phyloP scores from a whole-genome alignment of 352 stramenopile genomes.

The Phytophthora fragariaefolia region DNA sequence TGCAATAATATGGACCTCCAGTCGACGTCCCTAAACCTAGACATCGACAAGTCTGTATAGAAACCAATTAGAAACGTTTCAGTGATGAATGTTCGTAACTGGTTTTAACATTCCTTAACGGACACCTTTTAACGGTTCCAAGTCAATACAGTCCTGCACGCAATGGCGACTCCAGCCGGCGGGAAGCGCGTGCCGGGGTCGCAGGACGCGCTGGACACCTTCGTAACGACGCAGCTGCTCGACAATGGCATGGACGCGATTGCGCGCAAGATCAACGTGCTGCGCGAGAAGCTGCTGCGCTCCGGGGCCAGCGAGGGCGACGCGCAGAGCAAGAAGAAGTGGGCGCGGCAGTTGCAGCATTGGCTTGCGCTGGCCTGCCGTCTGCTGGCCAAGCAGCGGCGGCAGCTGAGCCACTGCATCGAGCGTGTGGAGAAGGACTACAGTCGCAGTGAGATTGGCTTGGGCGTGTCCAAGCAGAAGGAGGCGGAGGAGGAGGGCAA shows the following conservation, averaged over 20 bases:
- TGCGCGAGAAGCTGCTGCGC: constrained; percentile 60
- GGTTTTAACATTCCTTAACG: too few relatives aligned
- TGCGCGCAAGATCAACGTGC: constrained; percentile 67
- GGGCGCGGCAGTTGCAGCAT: constrained; percentile 68
- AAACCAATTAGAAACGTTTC: too few relatives aligned
- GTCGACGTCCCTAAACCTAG: too few relatives aligned
- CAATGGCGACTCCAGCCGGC: not conserved
- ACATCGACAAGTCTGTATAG: too few relatives aligned
- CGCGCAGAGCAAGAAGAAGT: constrained; percentile 46
- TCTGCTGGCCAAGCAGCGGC: constrained; percentile 61
- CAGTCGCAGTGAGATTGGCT: constrained; percentile 46
- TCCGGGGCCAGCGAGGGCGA: constrained; percentile 26
- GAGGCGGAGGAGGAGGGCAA: constrained; percentile 36
- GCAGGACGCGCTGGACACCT: constrained; percentile 66
- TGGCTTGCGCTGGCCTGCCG: constrained; percentile 63
- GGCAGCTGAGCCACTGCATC: constrained; percentile 59
- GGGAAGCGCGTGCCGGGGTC: constrained; percentile 35
- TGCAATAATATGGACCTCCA: too few relatives aligned
- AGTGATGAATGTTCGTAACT: too few relatives aligned
- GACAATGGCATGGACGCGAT: constrained; percentile 83
- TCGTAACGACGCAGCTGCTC: constrained; percentile 79
- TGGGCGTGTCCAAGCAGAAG: constrained; percentile 29
- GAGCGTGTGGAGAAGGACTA: constrained; percentile 60
- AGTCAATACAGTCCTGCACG: too few relatives aligned
- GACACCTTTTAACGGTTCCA: too few relatives aligned